phyloP scores from a whole-genome alignment of 371 early-diverging fungal genomes.

The Rhizopus microsporus region DNA sequence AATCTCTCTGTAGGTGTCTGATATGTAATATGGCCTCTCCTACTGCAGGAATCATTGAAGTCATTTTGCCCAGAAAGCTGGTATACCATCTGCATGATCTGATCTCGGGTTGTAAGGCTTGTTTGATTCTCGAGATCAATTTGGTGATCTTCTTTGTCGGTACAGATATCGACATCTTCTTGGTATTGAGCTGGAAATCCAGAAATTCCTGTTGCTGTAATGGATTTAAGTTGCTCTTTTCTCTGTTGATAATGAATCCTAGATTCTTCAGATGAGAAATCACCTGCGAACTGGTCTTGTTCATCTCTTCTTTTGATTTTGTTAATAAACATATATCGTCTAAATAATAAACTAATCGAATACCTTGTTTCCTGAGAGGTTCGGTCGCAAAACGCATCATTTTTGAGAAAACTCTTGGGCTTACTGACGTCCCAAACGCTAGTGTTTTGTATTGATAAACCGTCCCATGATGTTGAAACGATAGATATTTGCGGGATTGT shows the following conservation, averaged over 20 bases:
- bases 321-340: constrained; percentile 16
- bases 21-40: constrained; percentile 23
- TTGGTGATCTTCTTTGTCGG: constrained; percentile 1
- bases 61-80: constrained; percentile 16
- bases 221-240: not conserved
- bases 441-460: constrained; percentile 12
- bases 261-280: not conserved
- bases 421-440: constrained; percentile 8
- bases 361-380: constrained; percentile 10
- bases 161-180: constrained; percentile 4
- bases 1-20: constrained; percentile 18
- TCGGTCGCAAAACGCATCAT: constrained; percentile 5
- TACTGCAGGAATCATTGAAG: constrained; percentile 16
- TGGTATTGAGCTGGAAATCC: constrained; percentile 4
- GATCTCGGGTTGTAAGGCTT: not conserved
- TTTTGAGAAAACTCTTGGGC: constrained; percentile 9
- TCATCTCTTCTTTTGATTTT: constrained; percentile 10
- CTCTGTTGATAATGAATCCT: not conserved
- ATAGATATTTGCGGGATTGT: constrained; percentile 6
- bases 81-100: constrained; percentile 16
- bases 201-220: not conserved
- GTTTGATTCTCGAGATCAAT: not conserved
- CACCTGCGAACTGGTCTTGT: not conserved
- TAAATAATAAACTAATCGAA: constrained; percentile 11
- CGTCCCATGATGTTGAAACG: constrained; percentile 3